Percentiles rank a stretch among this genome's conserved stretches.
phyloP scores from a whole-genome alignment of 768 basidiomycete species.

The Lactarius akahatsu region DNA sequence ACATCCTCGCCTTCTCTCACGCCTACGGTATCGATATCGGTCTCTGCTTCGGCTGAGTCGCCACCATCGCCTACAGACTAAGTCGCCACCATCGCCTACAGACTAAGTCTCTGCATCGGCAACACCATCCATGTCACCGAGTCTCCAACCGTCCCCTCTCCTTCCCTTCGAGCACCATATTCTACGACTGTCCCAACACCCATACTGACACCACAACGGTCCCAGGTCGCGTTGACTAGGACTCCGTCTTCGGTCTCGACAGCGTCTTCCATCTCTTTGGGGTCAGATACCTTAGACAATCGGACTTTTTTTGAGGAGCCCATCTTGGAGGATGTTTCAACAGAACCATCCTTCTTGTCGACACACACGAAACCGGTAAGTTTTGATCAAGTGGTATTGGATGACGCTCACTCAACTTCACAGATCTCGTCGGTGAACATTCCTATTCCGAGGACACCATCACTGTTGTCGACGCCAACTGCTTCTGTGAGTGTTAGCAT shows the following conservation, averaged over 20 bases:
- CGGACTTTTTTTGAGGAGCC: constrained; percentile 31
- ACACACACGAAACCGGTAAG: constrained; percentile 38
- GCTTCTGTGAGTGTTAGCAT: constrained; percentile 49
- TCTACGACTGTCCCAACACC: constrained; percentile 27
- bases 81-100: too few species aligned
- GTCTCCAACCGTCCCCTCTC: constrained; percentile 33
- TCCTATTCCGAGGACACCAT: constrained; percentile 38
- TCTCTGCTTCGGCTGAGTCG: constrained; percentile 35
- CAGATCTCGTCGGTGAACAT: constrained; percentile 37
- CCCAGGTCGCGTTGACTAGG: constrained; percentile 36
- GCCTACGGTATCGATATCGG: constrained; percentile 46
- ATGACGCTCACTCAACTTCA: constrained; percentile 18
- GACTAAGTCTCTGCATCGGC: constrained; percentile 36
- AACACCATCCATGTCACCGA: constrained; percentile 37
- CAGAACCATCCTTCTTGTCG: constrained; percentile 58
- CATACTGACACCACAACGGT: constrained; percentile 22
- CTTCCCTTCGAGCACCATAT: constrained; percentile 35
- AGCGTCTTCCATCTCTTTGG: constrained; percentile 36
- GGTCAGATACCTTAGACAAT: constrained; percentile 34
- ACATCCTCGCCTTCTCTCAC: constrained; percentile 42
- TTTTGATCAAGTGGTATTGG: constrained; percentile 5
- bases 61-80: constrained; percentile 34
- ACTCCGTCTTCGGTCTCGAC: constrained; percentile 36
- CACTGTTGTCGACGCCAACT: constrained; percentile 38
- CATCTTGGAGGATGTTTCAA: constrained; percentile 44